Conservation (phyloP, 352 stramenopile genomes). For the Phytopythium montanum region DNA sequence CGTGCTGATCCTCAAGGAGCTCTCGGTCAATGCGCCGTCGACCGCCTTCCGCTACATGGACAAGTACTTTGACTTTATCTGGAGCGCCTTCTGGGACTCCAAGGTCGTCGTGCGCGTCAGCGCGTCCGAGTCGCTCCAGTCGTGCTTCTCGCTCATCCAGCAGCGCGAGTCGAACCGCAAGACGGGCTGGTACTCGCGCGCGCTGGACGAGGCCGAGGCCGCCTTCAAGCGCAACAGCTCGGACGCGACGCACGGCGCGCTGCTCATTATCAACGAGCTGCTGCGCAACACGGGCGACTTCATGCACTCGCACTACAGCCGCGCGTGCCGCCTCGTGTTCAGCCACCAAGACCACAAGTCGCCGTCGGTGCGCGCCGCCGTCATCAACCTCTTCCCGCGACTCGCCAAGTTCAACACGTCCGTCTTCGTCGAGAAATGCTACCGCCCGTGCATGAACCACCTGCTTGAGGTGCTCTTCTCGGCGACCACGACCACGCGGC, state of each 20-base stretch:
- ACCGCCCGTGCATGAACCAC: conserved; percentile 80
- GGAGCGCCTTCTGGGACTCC: conserved; percentile 86
- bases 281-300: conserved; percentile 87
- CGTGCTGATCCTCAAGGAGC: conserved; percentile 86
- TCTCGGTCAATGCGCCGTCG: conserved; percentile 82
- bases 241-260: conserved; percentile 73
- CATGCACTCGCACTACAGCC: conserved; percentile 82
- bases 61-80: conserved; percentile 89
- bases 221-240: conserved; percentile 73
- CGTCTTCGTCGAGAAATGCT: conserved; percentile 82
- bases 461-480: conserved; percentile 81
- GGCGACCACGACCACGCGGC: conserved; percentile 68
- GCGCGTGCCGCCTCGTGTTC: conserved; percentile 74
- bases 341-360: conserved; percentile 77
- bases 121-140: conserved; percentile 79
- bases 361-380: conserved; percentile 69
- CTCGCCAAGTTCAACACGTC: conserved; percentile 89
- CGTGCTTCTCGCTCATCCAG: conserved; percentile 84
- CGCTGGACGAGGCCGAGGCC: conserved; percentile 71
- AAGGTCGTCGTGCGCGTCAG: conserved; percentile 77
- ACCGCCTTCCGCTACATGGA: conserved; percentile 88
- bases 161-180: conserved; percentile 87
- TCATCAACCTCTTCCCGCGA: conserved; percentile 82
- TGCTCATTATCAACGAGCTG: conserved; percentile 85
- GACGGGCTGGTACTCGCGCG: conserved; percentile 74